These are phyloP conservation scores for Ilex paraguariensis DNA, from an alignment of 305 asterid species.

Conservation along the genomic window DNA sequence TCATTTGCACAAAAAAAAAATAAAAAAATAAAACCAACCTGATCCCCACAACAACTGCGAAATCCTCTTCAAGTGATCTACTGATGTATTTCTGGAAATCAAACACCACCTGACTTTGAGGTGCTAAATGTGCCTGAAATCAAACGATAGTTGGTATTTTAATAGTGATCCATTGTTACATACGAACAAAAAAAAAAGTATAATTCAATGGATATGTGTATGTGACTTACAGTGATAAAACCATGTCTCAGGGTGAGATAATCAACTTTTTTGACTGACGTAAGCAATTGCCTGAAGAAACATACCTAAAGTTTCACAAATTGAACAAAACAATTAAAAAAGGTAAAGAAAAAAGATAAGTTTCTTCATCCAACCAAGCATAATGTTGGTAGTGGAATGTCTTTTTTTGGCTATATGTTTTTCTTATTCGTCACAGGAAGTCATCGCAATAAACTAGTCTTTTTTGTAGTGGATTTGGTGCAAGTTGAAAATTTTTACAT, in stretches of 20 bases:
- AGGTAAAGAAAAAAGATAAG: no score
- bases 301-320: slow-evolving; percentile 42
- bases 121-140: slow-evolving; percentile 72
- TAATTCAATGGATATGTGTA: not conserved
- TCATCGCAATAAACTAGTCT: not conserved
- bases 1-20: no score
- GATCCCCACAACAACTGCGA: slow-evolving; percentile 70
- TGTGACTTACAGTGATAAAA: slow-evolving; percentile 50
- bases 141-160: not conserved
- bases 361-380: no score
- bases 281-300: slow-evolving; percentile 70
- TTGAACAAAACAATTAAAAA: not conserved
- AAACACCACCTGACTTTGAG: slow-evolving; percentile 51
- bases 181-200: not conserved
- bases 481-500: no score
- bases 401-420: not conserved
- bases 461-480: not conserved
- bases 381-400: no score
- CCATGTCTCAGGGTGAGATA: slow-evolving; percentile 81
- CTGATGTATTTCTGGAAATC: slow-evolving; percentile 73
- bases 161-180: not conserved
- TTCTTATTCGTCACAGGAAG: not conserved
- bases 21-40: slow-evolving; percentile 49
- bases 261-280: slow-evolving; percentile 72
- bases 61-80: slow-evolving; percentile 73